phyloP scores from a whole-genome alignment of 371 early-diverging fungal species.

The Coemansia sp. region DNA sequence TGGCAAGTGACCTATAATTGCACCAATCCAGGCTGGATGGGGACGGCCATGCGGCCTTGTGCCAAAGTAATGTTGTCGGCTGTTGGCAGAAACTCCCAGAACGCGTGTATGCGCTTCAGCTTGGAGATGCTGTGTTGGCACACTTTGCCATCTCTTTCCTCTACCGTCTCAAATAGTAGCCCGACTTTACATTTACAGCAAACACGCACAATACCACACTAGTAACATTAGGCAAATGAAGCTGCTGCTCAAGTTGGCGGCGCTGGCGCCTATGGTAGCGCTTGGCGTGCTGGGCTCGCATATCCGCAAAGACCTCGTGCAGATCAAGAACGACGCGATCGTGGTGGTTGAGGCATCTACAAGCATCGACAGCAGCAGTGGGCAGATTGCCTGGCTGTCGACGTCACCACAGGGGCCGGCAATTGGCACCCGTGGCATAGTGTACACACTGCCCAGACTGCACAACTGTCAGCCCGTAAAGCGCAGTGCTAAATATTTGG shows the following conservation, averaged over 20 bases:
- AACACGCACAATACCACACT: too few relatives aligned
- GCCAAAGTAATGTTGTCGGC: not conserved
- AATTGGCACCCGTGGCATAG: constrained; percentile 42
- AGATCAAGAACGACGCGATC: constrained; percentile 42
- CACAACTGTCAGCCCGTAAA: constrained; percentile 28
- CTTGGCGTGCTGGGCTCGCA: constrained; percentile 13
- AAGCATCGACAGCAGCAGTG: constrained; percentile 29
- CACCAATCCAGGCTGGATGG: too few relatives aligned
- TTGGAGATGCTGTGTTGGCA: not conserved
- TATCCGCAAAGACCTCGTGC: constrained; percentile 51
- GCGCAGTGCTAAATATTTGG: constrained; percentile 29
- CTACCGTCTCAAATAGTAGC: not conserved
- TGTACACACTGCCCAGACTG: constrained; percentile 30
- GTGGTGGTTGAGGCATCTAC: constrained; percentile 38
- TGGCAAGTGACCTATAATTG: not conserved
- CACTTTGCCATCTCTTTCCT: not conserved
- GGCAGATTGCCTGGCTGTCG: constrained; percentile 22
- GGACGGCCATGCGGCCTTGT: not conserved
- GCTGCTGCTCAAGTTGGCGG: not conserved
- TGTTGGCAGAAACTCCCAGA: not conserved
- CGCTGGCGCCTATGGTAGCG: not conserved
- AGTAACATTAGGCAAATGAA: not conserved
- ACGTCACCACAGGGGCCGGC: constrained; percentile 21
- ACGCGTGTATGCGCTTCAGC: not conserved
- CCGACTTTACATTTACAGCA: not conserved